Base-by-base conservation (phyloP, 768 basidiomycete species). In the Mycena haematopus region DNA sequence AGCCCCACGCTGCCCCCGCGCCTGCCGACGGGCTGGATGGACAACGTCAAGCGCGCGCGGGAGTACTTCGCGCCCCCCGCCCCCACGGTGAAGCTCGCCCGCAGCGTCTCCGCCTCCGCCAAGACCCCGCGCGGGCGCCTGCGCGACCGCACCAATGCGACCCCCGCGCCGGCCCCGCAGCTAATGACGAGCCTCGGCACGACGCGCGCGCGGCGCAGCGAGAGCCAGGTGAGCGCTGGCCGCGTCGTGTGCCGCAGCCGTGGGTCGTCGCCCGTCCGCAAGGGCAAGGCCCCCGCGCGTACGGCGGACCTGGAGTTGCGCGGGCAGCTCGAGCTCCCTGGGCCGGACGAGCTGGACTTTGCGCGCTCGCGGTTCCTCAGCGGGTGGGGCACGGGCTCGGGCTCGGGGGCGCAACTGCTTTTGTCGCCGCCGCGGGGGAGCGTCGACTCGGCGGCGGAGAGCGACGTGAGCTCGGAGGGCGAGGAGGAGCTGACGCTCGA, bases 401-500 rank as follows among this genome's bases (percentile, higher is more conserved):
- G 61, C 13, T 36, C 47, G 17, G 35, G 54, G 1, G 56, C 58
- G 25, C 66, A 67, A 31, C 51, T 63, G 40, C 56, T 67, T n/a
- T n/a, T n/a, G 35, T 60, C 59, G 14, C 62, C 66, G n/a, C 66
- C 66, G 21, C 42, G 51, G 19, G 33, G 65, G 17, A 50, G 53
- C 27, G 19, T 45, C 7, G 66, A 67, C 51, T 57, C 62, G 56
- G 31, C 21, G 11, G 31, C 8, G 36, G 58, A 51, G 52, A 67
- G 66, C 60, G 66, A 67, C 24, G 49, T 35, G 10, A 61, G 59
- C 15, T 67, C 66, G 6, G 66, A 67, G 21, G 66, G 66, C 42
- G 66, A 67, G 58, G 65, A 66, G 8, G 66, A 67, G 56, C 53
- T 67, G 45, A 67, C 62, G 50, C 62, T 67, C 21, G 66, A 62